Percentiles rank a stretch among this genome's conserved stretches.
These are phyloP conservation scores for Ustilago xerochloae DNA, from an alignment of 1,284 basidiomycete genomes.

Conservation along the genomic window DNA sequence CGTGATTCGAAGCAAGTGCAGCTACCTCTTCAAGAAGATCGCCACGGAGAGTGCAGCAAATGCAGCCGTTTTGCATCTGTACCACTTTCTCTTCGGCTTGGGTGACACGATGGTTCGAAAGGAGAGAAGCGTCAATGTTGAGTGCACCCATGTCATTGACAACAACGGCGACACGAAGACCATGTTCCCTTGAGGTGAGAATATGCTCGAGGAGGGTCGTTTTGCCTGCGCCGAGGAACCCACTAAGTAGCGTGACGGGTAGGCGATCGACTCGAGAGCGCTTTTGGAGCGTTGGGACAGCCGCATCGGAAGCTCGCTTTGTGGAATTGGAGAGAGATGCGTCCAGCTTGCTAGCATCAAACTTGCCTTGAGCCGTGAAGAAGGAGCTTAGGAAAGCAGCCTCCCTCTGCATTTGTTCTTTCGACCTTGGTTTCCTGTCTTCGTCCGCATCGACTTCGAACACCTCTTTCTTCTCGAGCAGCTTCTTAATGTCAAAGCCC, in stretches of 20 bases:
- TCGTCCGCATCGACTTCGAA: constrained; percentile 49
- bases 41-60: constrained; percentile 71
- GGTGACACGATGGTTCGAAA: constrained; percentile 69
- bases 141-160: constrained; percentile 71
- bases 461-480: constrained; percentile 17
- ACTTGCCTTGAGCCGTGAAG: constrained; percentile 28
- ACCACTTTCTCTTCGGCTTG: constrained; percentile 70
- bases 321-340: background rate
- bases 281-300: constrained; percentile 6
- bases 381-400: constrained; percentile 44
- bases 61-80: constrained; percentile 71
- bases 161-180: constrained; percentile 69
- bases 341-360: constrained; percentile 14
- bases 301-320: constrained; percentile 21
- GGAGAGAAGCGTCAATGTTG: constrained; percentile 70
- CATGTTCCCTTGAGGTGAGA: constrained; percentile 69
- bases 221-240: constrained; percentile 71
- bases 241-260: constrained; percentile 71
- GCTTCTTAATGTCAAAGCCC: constrained; percentile 48
- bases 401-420: constrained; percentile 57
- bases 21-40: constrained; percentile 72
- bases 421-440: constrained; percentile 52
- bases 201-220: constrained; percentile 71
- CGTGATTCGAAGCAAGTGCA: constrained; percentile 67
- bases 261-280: constrained; percentile 53